Conservation (phyloP, 2,329 filamentous ascomycete species). For the Metarhizium anisopliae region DNA sequence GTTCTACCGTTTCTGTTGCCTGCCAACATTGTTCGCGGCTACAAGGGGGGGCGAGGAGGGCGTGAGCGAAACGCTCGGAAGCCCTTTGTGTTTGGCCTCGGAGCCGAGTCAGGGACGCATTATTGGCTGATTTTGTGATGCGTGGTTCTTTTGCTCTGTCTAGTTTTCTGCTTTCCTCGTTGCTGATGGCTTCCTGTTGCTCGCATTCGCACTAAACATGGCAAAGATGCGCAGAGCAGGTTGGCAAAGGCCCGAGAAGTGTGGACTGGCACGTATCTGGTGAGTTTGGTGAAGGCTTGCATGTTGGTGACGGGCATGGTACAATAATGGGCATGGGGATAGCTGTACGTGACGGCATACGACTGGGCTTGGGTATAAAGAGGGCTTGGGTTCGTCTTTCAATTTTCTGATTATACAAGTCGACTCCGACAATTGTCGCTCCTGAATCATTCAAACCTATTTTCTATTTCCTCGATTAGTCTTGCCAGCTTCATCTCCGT, state of each 20-base stretch:
- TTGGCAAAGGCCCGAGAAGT: background rate
- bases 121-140: background rate
- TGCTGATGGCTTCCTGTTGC: background rate
- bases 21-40: background rate
- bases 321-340: background rate
- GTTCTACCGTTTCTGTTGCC: background rate
- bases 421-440: background rate
- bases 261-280: background rate
- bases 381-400: background rate
- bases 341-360: background rate
- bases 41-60: too few relatives aligned
- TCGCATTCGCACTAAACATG: background rate
- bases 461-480: background rate
- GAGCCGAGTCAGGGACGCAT: background rate
- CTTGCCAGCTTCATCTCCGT: background rate
- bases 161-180: background rate
- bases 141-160: background rate
- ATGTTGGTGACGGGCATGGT: background rate
- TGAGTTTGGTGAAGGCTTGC: background rate
- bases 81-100: background rate
- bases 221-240: background rate
- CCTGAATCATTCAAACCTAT: background rate
- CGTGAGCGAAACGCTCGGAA: background rate
- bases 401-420: background rate
- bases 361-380: background rate